A percentile compares a stretch with the other conserved stretches of the same genome.
Conservation (phyloP, 441 rosid genomes). For the Croton laevigatus region DNA sequence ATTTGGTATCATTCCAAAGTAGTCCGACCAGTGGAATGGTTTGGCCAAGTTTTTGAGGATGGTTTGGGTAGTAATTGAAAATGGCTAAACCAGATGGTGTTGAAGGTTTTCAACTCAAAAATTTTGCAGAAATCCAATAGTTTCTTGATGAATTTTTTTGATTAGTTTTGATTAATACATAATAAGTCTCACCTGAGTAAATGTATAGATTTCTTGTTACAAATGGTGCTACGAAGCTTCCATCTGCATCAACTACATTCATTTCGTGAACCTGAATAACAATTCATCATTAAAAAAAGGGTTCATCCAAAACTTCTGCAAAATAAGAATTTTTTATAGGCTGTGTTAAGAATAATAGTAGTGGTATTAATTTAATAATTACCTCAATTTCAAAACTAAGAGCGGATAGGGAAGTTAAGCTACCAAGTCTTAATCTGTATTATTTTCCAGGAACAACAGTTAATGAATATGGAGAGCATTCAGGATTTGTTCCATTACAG, state of each 20-base stretch:
- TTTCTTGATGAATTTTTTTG: slow-evolving; percentile 30
- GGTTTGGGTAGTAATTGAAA: slow-evolving; percentile 43
- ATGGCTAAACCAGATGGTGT: slow-evolving; percentile 36
- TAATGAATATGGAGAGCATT: slow-evolving; percentile 42
- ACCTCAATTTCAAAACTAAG: slow-evolving; percentile 80
- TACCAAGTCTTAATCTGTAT: slow-evolving; percentile 54
- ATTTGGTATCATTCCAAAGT: slow-evolving; percentile 23
- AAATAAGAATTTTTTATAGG: too few species aligned
- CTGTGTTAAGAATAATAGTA: not conserved
- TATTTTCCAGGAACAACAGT: slow-evolving; percentile 54
- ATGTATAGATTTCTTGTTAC: slow-evolving; percentile 45
- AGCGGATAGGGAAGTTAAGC: slow-evolving; percentile 62
- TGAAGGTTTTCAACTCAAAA: slow-evolving; percentile 21
- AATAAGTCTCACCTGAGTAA: slow-evolving; percentile 70
- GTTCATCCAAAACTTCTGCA: too few species aligned
- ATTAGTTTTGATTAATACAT: slow-evolving; percentile 48
- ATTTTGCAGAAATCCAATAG: slow-evolving; percentile 33
- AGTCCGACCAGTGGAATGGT: slow-evolving; percentile 27
- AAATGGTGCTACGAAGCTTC: slow-evolving; percentile 55
- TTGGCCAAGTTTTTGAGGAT: slow-evolving; percentile 29
- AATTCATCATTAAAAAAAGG: too few species aligned
- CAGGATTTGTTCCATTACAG: slow-evolving; percentile 47
- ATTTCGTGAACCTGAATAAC: slow-evolving; percentile 46
- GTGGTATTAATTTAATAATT: slow-evolving; percentile 1
- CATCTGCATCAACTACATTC: slow-evolving; percentile 72